These are phyloP conservation scores for Metschnikowia sp. DNA, from an alignment of 805 yeast genomes.

Conservation along the genomic window DNA sequence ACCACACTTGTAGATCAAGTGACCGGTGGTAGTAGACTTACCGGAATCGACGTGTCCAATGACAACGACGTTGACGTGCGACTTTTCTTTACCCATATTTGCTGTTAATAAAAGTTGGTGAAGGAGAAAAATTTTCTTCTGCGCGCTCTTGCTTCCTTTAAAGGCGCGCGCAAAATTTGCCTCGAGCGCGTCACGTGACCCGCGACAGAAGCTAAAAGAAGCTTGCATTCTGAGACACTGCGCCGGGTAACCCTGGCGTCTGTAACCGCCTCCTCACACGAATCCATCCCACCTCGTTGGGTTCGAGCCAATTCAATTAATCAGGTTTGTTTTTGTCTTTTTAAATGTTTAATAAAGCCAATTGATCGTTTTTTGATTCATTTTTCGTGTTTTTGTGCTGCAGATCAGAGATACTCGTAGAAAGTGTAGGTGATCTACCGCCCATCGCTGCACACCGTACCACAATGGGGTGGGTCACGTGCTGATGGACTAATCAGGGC, in stretches of 20 bases:
- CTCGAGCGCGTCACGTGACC: conserved; percentile 1
- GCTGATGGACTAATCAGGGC: neutral
- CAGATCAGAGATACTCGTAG: no score
- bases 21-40: conserved; percentile 98
- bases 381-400: no score
- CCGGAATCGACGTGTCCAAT: conserved; percentile 99
- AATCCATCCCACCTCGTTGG: neutral
- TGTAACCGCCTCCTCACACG: neutral
- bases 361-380: no score
- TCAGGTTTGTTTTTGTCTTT: no score
- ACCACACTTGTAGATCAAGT: conserved; percentile 99
- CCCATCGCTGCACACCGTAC: no score
- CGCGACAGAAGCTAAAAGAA: neutral
- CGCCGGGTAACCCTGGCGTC: conserved; percentile 10
- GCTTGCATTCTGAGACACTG: neutral
- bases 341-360: no score
- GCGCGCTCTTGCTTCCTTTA: conserved; percentile 7
- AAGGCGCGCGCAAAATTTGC: conserved; percentile 9
- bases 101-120: conserved; percentile 9
- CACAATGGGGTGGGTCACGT: neutral
- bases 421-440: no score
- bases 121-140: conserved; percentile 5
- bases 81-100: conserved; percentile 85
- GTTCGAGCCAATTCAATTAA: no score
- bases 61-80: conserved; percentile 99